These are phyloP conservation scores for Botrytis elliptica DNA, from an alignment of 2,329 filamentous ascomycete species.

Conservation along the genomic window DNA sequence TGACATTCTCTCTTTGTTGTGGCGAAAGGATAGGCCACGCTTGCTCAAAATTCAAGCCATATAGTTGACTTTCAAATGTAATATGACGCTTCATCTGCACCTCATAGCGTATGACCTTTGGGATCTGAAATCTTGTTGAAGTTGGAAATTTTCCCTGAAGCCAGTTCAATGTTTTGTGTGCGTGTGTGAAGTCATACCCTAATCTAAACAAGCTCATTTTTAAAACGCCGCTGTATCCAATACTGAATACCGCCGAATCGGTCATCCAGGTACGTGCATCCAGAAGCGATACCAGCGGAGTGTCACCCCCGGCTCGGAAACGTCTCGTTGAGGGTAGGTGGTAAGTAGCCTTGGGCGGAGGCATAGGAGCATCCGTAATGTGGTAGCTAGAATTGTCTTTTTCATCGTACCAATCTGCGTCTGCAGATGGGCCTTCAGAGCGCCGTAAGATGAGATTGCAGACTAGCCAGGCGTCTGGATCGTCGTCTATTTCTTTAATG, in stretches of 20 bases:
- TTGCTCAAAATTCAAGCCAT: neutral
- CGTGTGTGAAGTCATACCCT: neutral
- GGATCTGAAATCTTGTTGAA: neutral
- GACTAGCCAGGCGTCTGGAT: neutral
- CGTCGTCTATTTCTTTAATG: neutral
- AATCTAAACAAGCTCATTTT: neutral
- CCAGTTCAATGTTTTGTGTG: neutral
- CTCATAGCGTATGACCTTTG: neutral
- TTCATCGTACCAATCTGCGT: neutral
- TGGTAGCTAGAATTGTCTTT: constrained; percentile 3
- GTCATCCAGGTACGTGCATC: rapidly evolving
- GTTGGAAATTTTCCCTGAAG: neutral
- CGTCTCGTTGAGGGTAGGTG: neutral
- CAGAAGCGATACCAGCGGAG: neutral
- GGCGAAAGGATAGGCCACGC: neutral
- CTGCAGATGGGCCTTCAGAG: neutral
- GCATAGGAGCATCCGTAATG: neutral
- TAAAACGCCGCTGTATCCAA: neutral
- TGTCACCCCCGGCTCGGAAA: neutral
- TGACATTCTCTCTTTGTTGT: neutral
- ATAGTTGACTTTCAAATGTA: neutral
- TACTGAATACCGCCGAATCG: neutral
- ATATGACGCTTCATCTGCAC: neutral
- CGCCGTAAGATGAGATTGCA: neutral
- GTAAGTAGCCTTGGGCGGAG: neutral